A percentile compares a stretch with the other conserved stretches of the same genome.
Evolutionary conservation across 495 filamentous ascomycete species (phyloP).

Genomic region (Astrocystis sublimbata): DNA sequence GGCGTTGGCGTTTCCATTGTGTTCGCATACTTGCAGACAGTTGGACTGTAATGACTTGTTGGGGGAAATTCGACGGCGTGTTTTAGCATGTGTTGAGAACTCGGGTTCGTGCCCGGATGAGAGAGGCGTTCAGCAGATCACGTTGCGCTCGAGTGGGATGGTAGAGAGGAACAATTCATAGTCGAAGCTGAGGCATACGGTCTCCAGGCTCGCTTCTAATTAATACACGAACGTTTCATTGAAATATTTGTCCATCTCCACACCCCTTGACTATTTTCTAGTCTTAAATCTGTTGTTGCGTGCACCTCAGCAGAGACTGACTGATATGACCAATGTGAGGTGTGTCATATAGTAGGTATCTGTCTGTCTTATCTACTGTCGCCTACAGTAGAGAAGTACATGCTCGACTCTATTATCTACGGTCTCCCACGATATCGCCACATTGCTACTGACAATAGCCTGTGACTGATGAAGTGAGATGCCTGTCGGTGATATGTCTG

Average conservation of each 20-base stretch:
- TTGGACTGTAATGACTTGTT: conserved; percentile 6
- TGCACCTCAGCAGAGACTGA: no score
- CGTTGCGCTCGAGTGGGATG: neutral
- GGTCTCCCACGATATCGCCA: no score
- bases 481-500: no score
- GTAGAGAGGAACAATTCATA: conserved; percentile 4
- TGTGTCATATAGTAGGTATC: neutral
- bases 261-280: no score
- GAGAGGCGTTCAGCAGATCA: neutral
- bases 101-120: neutral
- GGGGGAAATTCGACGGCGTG: neutral
- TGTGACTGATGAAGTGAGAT: no score
- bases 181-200: conserved; percentile 9
- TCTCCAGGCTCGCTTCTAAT: conserved; percentile 11
- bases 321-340: neutral
- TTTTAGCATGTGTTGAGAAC: conserved; percentile 1
- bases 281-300: no score
- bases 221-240: conserved; percentile 17
- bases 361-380: neutral
- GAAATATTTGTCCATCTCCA: no score
- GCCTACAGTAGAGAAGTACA: no score
- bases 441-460: no score
- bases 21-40: neutral
- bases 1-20: neutral
- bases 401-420: no score